Conservation (phyloP, 176 grass and related monocot species). For the Cocos nucifera region DNA sequence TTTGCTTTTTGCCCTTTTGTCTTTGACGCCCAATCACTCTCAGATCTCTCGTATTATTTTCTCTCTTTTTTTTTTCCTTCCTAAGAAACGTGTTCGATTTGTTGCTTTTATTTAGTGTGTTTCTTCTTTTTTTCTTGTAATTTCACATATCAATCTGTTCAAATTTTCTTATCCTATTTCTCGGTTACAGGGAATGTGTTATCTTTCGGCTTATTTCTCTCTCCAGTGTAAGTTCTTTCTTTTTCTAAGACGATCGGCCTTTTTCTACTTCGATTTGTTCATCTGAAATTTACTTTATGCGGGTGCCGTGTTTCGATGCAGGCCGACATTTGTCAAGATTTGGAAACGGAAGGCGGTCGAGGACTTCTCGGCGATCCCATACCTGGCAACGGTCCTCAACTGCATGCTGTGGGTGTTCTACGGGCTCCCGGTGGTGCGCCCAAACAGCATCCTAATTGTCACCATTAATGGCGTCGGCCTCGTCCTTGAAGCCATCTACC, state of each 20-base stretch:
- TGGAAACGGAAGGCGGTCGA: constrained; percentile 47
- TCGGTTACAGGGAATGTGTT: constrained; percentile 50
- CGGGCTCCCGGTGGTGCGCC: constrained; percentile 68
- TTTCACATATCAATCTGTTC: no score
- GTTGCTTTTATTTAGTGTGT: no score
- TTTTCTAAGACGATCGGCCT: no score
- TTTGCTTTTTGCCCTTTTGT: no score
- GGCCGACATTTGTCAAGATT: constrained; percentile 58
- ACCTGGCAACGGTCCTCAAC: constrained; percentile 83
- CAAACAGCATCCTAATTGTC: constrained; percentile 72
- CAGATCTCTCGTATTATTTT: no score
- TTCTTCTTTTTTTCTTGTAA: no score
- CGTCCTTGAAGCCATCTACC: constrained; percentile 49
- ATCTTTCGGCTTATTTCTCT: constrained; percentile 71
- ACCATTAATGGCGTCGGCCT: constrained; percentile 79
- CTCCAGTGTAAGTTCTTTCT: constrained; percentile 40
- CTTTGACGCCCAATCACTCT: no score
- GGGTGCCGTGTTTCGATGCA: not conserved
- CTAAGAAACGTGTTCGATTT: no score
- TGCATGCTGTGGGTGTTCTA: constrained; percentile 86
- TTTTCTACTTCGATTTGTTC: no score
- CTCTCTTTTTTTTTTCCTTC: no score
- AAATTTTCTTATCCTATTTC: no score
- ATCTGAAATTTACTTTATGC: no score
- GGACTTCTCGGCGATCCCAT: constrained; percentile 58